Base-by-base conservation (phyloP, 257 asterid genomes). In the Solanum appendiculatum region DNA sequence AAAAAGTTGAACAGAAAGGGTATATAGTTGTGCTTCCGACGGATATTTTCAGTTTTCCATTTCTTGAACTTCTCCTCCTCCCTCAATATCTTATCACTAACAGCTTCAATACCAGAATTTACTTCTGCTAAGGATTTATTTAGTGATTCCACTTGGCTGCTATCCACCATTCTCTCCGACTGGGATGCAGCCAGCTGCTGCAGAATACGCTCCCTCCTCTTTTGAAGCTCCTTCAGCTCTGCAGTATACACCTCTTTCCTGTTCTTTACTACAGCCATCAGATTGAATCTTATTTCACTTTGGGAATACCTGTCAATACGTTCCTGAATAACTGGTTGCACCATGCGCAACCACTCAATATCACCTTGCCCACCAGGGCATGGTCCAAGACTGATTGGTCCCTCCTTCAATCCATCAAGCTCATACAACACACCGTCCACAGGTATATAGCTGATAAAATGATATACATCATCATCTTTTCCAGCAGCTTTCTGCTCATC, bases 11-110 rank as follows among this genome's bases (percentile, higher is more conserved):
- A 96, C 91, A 97, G 88, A 89, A 97, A 97, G 2, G 99, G 99
- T 25, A 97, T 97, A 80, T 95, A 96, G 75, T 97, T 96, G 89
- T 97, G 99, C 92, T 96, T 97, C 42, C 99, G 87, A 18, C 99
- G 93, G 54, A 94, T 91, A 63, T 96, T 97, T 69, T 97, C 99
- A 0, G 95, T 96, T 89, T 94, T 93, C 99, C 99, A 97, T 91
- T 96, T 97, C 94, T 96, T 97, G 89, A 95, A 94, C 94, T 97
- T 97, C 90, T 97, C 99, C 92, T 97, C 99, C 94, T 97, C 99
- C 92, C 95, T 88, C 93, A 96, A 86, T 82, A 97, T 95, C 94
- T 93, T 96, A 95, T 95, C 99, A 2, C 97, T 95, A 72, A 97
- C 98, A 88, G 89, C 92, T 87, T 94, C 98, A 27, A 97, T 97